phyloP scores from a whole-genome alignment of 345 rosid genomes.

The Pseudoturritis turrita region DNA sequence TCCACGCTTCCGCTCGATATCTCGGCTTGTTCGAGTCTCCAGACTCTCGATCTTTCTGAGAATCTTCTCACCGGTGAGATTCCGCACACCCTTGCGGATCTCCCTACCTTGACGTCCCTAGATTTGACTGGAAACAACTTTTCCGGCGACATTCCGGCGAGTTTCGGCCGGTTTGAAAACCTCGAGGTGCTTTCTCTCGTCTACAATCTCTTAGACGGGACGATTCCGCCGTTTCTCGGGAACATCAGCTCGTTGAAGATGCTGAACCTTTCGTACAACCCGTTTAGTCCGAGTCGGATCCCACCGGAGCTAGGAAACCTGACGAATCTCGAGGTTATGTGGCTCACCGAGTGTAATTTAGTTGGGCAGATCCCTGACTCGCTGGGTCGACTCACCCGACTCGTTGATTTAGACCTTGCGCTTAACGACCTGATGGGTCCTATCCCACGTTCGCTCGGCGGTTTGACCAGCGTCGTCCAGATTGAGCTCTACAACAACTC shows the following conservation, averaged over 20 bases:
- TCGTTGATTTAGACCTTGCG: slow-evolving; percentile 84
- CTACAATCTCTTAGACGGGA: slow-evolving; percentile 67
- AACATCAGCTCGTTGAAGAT: slow-evolving; percentile 58
- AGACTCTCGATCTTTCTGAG: slow-evolving; percentile 70
- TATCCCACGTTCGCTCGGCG: slow-evolving; percentile 73
- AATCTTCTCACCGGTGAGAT: slow-evolving; percentile 76
- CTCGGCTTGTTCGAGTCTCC: slow-evolving; percentile 51
- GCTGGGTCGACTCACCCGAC: slow-evolving; percentile 58
- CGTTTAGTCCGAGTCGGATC: slow-evolving; percentile 67
- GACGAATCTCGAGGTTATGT: slow-evolving; percentile 70
- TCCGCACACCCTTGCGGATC: slow-evolving; percentile 50
- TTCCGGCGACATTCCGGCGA: slow-evolving; percentile 78
- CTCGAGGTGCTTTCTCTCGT: slow-evolving; percentile 86
- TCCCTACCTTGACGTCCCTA: slow-evolving; percentile 47
- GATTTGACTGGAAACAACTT: slow-evolving; percentile 83
- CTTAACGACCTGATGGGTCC: slow-evolving; percentile 54
- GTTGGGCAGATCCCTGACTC: slow-evolving; percentile 84
- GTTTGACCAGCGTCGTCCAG: slow-evolving; percentile 59
- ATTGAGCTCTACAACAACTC: slow-evolving; percentile 97
- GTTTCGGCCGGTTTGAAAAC: slow-evolving; percentile 55
- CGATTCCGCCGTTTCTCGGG: slow-evolving; percentile 61
- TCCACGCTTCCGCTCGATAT: slow-evolving; percentile 59
- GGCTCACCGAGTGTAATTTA: slow-evolving; percentile 88
- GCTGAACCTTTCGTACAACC: slow-evolving; percentile 87
- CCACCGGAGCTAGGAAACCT: slow-evolving; percentile 89